phyloP scores from a whole-genome alignment of 2,329 filamentous ascomycete genomes.

The Mariannaea elegans region DNA sequence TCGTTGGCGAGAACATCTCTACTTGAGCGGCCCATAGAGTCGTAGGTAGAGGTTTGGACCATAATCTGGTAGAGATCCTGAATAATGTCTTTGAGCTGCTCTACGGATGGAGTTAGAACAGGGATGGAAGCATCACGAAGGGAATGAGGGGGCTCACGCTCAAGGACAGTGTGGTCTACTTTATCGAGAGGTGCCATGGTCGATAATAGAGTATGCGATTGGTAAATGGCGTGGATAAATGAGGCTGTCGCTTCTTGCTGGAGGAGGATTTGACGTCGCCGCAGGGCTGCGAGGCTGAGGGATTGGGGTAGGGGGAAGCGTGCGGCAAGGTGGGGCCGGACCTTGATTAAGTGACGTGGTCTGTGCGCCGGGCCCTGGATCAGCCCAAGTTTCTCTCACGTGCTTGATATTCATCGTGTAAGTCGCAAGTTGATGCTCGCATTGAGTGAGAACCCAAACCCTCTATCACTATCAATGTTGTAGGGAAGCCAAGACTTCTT shows the following conservation, averaged over 20 bases:
- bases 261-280: conserved; percentile 10
- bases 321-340: not conserved
- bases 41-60: conserved; percentile 70
- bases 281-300: conserved; percentile 20
- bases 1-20: conserved; percentile 65
- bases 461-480: no score
- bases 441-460: no score
- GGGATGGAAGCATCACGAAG: no score
- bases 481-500: no score
- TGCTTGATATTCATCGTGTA: no score
- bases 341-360: not conserved
- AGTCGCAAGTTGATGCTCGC: no score
- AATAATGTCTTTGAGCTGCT: conserved; percentile 68
- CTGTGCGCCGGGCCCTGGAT: not conserved
- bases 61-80: conserved; percentile 71
- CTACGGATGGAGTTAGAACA: conserved; percentile 45
- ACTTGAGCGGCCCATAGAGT: conserved; percentile 59
- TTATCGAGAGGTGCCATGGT: conserved; percentile 54
- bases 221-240: no score
- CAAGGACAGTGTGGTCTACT: conserved; percentile 49
- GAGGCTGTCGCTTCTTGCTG: no score
- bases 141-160: conserved; percentile 43
- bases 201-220: not conserved
- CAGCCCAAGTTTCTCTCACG: no score
- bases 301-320: not conserved